phyloP scores from a whole-genome alignment of 2,329 filamentous ascomycete genomes.

The Colletotrichum zoysiae region DNA sequence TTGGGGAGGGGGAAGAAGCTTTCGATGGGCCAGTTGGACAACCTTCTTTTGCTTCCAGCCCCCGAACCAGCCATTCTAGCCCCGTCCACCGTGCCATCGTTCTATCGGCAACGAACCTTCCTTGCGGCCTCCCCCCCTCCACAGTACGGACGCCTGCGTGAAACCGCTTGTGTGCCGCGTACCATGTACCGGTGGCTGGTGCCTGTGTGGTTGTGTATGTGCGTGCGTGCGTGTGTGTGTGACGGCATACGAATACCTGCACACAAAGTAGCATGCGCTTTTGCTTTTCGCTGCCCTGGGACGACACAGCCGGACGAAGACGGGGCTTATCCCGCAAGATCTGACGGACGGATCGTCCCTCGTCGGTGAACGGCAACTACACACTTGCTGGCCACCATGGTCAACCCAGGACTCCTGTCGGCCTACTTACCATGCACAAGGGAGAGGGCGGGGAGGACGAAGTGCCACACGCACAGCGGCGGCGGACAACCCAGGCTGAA shows the following conservation, averaged over 20 bases:
- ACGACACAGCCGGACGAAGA: slow-evolving; percentile 8
- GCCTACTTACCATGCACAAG: slow-evolving; percentile 17
- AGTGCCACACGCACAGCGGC: slow-evolving; percentile 17
- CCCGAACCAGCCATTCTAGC: slow-evolving; percentile 30
- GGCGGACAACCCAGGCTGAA: no score
- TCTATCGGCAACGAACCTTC: slow-evolving; percentile 13
- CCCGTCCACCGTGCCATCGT: slow-evolving; percentile 15
- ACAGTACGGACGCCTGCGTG: slow-evolving; percentile 26
- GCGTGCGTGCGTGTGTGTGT: no score
- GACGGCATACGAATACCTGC: no score
- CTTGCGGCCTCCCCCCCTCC: not conserved
- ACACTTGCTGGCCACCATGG: not conserved
- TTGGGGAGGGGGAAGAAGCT: slow-evolving; percentile 2
- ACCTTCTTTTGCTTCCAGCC: slow-evolving; percentile 38
- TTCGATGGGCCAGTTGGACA: slow-evolving; percentile 30
- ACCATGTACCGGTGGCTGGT: slow-evolving; percentile 2
- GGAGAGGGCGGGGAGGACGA: not conserved
- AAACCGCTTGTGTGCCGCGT: slow-evolving; percentile 30
- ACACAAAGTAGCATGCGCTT: not conserved
- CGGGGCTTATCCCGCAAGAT: slow-evolving; percentile 36
- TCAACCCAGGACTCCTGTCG: not conserved
- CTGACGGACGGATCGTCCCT: slow-evolving; percentile 28
- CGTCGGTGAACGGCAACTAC: not conserved
- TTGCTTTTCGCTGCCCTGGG: slow-evolving; percentile 1
- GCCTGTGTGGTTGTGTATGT: not conserved